Evolutionary conservation across 2,329 filamentous ascomycete species (phyloP), one percentile per base, ranked within the genome.

Genomic region (Ploettnerulaceae sp.): DNA sequence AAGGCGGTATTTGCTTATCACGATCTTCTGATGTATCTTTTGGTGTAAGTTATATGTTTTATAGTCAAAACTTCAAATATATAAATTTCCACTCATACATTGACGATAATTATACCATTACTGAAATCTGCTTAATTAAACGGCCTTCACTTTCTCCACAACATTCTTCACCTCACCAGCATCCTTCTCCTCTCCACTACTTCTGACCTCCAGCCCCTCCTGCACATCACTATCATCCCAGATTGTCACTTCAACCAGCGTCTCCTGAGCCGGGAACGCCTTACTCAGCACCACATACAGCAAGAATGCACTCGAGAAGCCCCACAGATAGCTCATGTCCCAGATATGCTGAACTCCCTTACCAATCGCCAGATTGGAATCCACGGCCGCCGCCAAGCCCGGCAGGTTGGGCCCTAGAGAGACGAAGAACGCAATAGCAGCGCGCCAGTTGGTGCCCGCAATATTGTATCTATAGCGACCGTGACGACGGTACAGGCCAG

Each of bases 11-110:
- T 56, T 4, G 49, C 20, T 20, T n/a, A 39, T 45, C 12, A 54
- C 54, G 12, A 54, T 51, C 17, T 20, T 52, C n/a, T 42, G 38
- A 5, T 34, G 45, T 29, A 45, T 51, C 17, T n/a, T n/a, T n/a
- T n/a, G n/a, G n/a, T n/a, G n/a, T n/a, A n/a, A n/a, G n/a, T n/a
- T n/a, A n/a, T n/a, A n/a, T n/a, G n/a, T n/a, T n/a, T n/a, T n/a
- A n/a, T n/a, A n/a, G n/a, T n/a, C n/a, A n/a, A n/a, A n/a, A n/a
- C n/a, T 48, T 38, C 17, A 37, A 32, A 18, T 25, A 48, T 18
- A 31, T 35, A 2, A 37, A 37, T 25, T 11, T 35, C n/a, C 37
- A 51, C 14, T 20, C 42, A 9, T 32, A 18, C 29, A n/a, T 45
- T 14, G 41, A 43, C 38, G 45, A 39, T 38, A 46, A 36, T 22